Percentiles rank a stretch among this genome's conserved stretches.
These are phyloP conservation scores for Zangia roseola DNA, from an alignment of 768 basidiomycete genomes.

Conservation along the genomic window DNA sequence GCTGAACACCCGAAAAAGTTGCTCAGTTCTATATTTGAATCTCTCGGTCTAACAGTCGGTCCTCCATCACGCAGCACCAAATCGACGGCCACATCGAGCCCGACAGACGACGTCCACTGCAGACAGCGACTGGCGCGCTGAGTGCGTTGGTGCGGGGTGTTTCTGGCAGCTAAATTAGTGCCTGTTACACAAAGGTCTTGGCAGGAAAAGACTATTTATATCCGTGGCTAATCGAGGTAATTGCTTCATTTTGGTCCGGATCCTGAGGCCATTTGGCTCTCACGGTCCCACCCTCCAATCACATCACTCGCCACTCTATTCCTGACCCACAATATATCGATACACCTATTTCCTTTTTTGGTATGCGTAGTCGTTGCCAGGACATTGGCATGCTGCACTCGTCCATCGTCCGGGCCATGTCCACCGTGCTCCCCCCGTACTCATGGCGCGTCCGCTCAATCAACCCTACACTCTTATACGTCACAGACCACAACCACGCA, in stretches of 20 bases:
- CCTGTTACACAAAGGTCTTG: constrained; percentile 32
- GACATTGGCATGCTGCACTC: background rate
- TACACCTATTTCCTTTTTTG: constrained; percentile 10
- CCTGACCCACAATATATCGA: constrained; percentile 8
- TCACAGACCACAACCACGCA: constrained; percentile 34
- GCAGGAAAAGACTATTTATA: constrained; percentile 33
- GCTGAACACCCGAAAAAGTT: constrained; percentile 32
- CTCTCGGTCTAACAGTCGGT: too few species aligned
- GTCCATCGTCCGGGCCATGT: background rate
- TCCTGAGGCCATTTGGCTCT: too few species aligned
- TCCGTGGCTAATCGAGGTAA: constrained; percentile 15
- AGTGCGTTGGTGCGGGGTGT: background rate
- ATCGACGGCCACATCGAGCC: too few species aligned
- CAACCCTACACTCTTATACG: constrained; percentile 27
- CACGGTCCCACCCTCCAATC: constrained; percentile 25
- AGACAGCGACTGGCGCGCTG: too few species aligned
- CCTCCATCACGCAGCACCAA: background rate
- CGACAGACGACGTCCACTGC: too few species aligned
- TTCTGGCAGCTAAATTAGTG: constrained; percentile 23
- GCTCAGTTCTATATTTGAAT: constrained; percentile 22
- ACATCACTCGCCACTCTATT: constrained; percentile 15
- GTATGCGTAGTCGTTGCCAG: constrained; percentile 9
- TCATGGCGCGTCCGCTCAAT: constrained; percentile 17
- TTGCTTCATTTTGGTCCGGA: constrained; percentile 21
- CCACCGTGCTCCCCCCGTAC: constrained; percentile 15